Percentiles rank a stretch among this genome's conserved stretches.
Conservation (phyloP, 2,329 filamentous ascomycete species). For the Macrophomina tecta region DNA sequence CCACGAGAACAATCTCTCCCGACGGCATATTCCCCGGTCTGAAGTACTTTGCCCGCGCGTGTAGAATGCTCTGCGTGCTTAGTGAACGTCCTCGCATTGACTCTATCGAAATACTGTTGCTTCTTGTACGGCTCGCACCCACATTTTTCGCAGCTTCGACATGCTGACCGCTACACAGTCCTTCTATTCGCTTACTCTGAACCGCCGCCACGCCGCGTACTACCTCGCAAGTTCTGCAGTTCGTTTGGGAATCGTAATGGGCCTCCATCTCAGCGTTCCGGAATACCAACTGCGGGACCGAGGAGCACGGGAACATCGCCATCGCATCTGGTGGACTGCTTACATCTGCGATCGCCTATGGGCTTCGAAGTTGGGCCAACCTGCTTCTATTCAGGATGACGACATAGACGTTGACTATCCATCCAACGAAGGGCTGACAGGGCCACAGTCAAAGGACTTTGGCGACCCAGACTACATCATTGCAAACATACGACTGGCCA, state of each 20-base stretch:
- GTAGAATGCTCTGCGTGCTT: conserved; percentile 46
- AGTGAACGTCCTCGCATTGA: conserved; percentile 53
- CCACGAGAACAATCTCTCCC: conserved; percentile 44
- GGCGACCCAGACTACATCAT: conserved; percentile 47
- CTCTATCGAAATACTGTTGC: conserved; percentile 51
- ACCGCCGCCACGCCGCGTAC: conserved; percentile 54
- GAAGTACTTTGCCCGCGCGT: conserved; percentile 51
- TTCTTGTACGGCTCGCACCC: conserved; percentile 46
- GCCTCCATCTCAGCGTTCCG: conserved; percentile 50
- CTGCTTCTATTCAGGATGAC: conserved; percentile 40
- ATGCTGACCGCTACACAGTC: conserved; percentile 39
- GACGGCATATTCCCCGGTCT: conserved; percentile 51
- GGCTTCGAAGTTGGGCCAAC: conserved; percentile 43
- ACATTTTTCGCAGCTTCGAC: not conserved
- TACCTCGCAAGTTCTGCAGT: conserved; percentile 53
- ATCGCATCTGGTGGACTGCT: conserved; percentile 44
- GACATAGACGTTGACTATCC: conserved; percentile 52
- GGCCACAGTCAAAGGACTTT: conserved; percentile 36
- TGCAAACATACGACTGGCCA: conserved; percentile 49
- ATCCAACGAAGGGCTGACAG: conserved; percentile 41
- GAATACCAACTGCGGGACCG: conserved; percentile 50
- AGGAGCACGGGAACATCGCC: conserved; percentile 40
- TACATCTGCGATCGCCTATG: conserved; percentile 44
- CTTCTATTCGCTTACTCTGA: conserved; percentile 53
- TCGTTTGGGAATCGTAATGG: conserved; percentile 52